These are phyloP conservation scores for Fennellomyces sp. DNA, from an alignment of 371 early-diverging fungal species.

Conservation along the genomic window DNA sequence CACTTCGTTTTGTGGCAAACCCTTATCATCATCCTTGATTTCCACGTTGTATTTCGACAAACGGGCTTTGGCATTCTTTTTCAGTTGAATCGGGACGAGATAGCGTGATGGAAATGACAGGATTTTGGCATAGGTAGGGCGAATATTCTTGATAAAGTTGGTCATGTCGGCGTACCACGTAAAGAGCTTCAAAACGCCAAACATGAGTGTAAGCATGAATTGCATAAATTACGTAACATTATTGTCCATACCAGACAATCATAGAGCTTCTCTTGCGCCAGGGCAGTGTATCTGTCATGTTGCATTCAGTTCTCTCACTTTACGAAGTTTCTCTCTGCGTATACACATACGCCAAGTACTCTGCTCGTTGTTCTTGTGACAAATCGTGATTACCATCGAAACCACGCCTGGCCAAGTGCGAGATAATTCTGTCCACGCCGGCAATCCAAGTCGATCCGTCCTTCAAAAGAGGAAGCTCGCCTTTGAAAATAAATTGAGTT, in stretches of 20 bases:
- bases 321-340: neutral
- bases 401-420: conserved; percentile 48
- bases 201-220: no score
- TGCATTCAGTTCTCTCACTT: neutral
- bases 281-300: conserved; percentile 40
- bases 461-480: conserved; percentile 65
- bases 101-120: conserved; percentile 68
- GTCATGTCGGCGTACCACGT: conserved; percentile 74
- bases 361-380: conserved; percentile 51
- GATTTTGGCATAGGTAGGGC: conserved; percentile 66
- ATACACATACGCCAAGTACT: conserved; percentile 48
- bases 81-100: conserved; percentile 62
- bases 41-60: conserved; percentile 53
- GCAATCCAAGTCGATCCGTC: conserved; percentile 63
- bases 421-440: conserved; percentile 57
- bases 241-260: conserved; percentile 54
- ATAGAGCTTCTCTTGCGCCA: conserved; percentile 54
- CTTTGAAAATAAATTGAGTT: conserved; percentile 21
- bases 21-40: conserved; percentile 40
- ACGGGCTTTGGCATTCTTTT: conserved; percentile 55
- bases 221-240: neutral
- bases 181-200: conserved; percentile 43
- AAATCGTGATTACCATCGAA: conserved; percentile 53
- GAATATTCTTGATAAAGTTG: conserved; percentile 66
- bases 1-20: conserved; percentile 43